These are phyloP conservation scores for Starmerella vaccinii DNA, from an alignment of 805 yeast genomes.

Conservation along the genomic window DNA sequence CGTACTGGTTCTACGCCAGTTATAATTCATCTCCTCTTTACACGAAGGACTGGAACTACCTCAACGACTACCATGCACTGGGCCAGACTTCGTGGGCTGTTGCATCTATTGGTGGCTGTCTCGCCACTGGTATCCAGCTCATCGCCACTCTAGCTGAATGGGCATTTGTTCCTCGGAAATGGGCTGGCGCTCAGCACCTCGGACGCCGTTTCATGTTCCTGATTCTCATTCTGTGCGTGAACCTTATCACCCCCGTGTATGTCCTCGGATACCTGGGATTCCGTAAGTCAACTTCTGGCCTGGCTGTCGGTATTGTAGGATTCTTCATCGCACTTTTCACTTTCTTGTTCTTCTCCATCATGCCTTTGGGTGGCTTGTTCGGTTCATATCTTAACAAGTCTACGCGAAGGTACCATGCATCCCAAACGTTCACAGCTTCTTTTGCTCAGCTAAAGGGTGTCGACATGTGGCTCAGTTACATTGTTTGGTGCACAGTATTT, in stretches of 20 bases:
- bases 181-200: conserved; percentile 99
- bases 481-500: conserved; percentile 83
- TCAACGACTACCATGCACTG: conserved; percentile 74
- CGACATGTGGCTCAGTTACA: conserved; percentile 93
- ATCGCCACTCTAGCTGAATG: conserved; percentile 85
- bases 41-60: conserved; percentile 76
- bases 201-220: conserved; percentile 76
- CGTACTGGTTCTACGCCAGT: conserved; percentile 92
- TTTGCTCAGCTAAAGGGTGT: conserved; percentile 71
- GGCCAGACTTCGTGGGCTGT: conserved; percentile 90
- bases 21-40: conserved; percentile 86
- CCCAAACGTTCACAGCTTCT: conserved; percentile 92
- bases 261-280: conserved; percentile 68
- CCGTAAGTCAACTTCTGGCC: conserved; percentile 56
- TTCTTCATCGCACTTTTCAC: conserved; percentile 84
- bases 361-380: conserved; percentile 96
- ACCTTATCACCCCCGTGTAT: conserved; percentile 78
- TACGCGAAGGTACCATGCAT: conserved; percentile 80
- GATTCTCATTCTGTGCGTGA: conserved; percentile 51
- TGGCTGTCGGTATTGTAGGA: conserved; percentile 70
- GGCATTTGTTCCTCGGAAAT: conserved; percentile 91
- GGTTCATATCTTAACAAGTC: conserved; percentile 82
- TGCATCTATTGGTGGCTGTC: conserved; percentile 81
- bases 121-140: conserved; percentile 74
- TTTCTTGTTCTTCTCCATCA: conserved; percentile 71